phyloP scores from a whole-genome alignment of 169 alveolate genomes.

The Eimeria mitis region DNA sequence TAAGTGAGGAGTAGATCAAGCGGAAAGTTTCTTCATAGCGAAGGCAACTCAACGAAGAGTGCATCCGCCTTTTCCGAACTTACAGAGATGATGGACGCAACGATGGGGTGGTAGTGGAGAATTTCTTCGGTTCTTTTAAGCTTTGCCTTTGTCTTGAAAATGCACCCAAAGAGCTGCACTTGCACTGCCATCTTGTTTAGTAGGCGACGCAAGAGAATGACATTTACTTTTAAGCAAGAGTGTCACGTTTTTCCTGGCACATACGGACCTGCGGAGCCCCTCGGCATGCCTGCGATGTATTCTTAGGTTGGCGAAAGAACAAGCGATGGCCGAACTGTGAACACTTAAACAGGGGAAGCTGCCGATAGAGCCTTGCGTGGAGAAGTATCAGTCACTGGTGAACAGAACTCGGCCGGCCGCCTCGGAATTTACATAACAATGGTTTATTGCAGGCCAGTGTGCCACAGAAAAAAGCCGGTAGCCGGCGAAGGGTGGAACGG shows the following conservation, averaged over 20 bases:
- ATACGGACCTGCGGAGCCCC: background rate
- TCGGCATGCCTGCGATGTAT: background rate
- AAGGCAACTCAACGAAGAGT: background rate
- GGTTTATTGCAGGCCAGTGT: too few relatives aligned
- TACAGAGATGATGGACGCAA: background rate
- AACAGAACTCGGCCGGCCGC: background rate
- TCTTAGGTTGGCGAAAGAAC: background rate
- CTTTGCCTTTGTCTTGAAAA: background rate
- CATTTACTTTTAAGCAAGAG: background rate
- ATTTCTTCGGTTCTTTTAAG: too few relatives aligned
- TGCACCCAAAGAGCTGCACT: background rate
- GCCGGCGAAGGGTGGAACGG: background rate
- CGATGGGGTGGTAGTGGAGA: background rate
- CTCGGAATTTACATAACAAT: too few relatives aligned
- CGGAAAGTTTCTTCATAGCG: background rate
- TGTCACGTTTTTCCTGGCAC: background rate
- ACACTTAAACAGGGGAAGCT: background rate
- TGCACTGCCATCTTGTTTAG: background rate
- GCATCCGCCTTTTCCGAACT: background rate
- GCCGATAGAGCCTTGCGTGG: background rate
- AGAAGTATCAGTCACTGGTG: background rate
- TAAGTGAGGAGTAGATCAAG: background rate
- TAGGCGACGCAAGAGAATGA: background rate
- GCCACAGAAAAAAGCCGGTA: too few relatives aligned
- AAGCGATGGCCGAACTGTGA: background rate